Evolutionary conservation across 192 early-diverging fungal genomes (phyloP).

Genomic region (Coemansia reversa): DNA sequence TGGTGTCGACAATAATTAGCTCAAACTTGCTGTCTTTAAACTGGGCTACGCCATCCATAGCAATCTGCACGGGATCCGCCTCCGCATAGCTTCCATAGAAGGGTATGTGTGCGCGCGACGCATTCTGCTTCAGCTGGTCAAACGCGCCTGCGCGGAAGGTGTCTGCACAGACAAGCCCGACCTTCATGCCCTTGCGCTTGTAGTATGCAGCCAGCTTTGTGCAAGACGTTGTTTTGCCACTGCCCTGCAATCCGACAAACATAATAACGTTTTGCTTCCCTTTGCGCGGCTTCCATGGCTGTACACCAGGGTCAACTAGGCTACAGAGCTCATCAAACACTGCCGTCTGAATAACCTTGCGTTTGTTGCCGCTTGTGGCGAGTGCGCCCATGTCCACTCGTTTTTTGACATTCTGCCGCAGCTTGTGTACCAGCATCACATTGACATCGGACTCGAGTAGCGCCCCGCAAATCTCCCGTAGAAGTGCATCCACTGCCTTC

Average conservation of each 20-base stretch:
- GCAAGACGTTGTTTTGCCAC: conserved; percentile 95
- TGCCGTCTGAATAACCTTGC: conserved; percentile 81
- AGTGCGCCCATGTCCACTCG: conserved; percentile 81
- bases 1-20: conserved; percentile 98
- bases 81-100: conserved; percentile 92
- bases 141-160: conserved; percentile 98
- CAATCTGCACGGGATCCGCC: conserved; percentile 88
- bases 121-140: conserved; percentile 98
- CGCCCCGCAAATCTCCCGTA: conserved; percentile 85
- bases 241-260: conserved; percentile 97
- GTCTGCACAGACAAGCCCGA: conserved; percentile 88
- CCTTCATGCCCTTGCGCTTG: conserved; percentile 93
- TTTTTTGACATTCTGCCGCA: conserved; percentile 84
- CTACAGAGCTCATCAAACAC: conserved; percentile 87
- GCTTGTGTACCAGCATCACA: conserved; percentile 75
- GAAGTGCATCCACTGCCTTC: conserved; percentile 75
- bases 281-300: conserved; percentile 85
- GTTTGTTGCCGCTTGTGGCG: conserved; percentile 80
- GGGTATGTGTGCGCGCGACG: conserved; percentile 95
- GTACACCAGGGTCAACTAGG: conserved; percentile 83
- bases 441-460: conserved; percentile 92
- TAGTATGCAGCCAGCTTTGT: conserved; percentile 93
- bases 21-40: conserved; percentile 94
- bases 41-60: conserved; percentile 87
- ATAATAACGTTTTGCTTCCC: conserved; percentile 84